Conservation (phyloP, 345 rosid genomes). For the Eucalyptus marginata region DNA sequence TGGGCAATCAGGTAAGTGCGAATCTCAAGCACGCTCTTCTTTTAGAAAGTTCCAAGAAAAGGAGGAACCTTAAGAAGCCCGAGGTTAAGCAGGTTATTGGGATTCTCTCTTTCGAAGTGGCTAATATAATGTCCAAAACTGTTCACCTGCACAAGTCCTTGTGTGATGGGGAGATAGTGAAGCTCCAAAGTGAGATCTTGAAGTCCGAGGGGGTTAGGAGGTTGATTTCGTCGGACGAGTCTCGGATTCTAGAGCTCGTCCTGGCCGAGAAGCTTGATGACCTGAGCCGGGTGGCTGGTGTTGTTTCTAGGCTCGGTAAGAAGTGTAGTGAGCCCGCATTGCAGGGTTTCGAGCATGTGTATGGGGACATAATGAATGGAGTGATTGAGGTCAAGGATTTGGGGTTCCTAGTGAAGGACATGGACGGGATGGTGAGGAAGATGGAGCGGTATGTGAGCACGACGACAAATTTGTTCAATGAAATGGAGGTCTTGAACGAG, state of each 20-base stretch:
- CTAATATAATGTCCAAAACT: constrained; percentile 80
- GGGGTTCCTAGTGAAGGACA: constrained; percentile 83
- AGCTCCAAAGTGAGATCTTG: constrained; percentile 65
- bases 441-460: constrained; percentile 77
- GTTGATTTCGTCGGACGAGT: constrained; percentile 57
- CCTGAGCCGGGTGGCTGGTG: constrained; percentile 54
- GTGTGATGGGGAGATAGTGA: constrained; percentile 56
- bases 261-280: constrained; percentile 88
- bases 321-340: constrained; percentile 82
- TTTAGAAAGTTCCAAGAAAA: constrained; percentile 31
- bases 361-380: constrained; percentile 65
- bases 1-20: constrained; percentile 92
- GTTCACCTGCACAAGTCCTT: constrained; percentile 79
- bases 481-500: constrained; percentile 87
- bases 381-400: constrained; percentile 69
- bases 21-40: constrained; percentile 85
- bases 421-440: constrained; percentile 86
- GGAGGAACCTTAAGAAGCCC: constrained; percentile 4
- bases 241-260: constrained; percentile 56
- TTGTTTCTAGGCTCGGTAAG: constrained; percentile 87
- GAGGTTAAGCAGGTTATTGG: constrained; percentile 47
- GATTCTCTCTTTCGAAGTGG: constrained; percentile 90
- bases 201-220: constrained; percentile 43
- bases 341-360: constrained; percentile 94
- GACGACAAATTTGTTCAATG: constrained; percentile 65